Evolutionary conservation across 2,329 filamentous ascomycete species (phyloP), one percentile per base, ranked within the genome.

Genomic region (Neonectria faginata): DNA sequence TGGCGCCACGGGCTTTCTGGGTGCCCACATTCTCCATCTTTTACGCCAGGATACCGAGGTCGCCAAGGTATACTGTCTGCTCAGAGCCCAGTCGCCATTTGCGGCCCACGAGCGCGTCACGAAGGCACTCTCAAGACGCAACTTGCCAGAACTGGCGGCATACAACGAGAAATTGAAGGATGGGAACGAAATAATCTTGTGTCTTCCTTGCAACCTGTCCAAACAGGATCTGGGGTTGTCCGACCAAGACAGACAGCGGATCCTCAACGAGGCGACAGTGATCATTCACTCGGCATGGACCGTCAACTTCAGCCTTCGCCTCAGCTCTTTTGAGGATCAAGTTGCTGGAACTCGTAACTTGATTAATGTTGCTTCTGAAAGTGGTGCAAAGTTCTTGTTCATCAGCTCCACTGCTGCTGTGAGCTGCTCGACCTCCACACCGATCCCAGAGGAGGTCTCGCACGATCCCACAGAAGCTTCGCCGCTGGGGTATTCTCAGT

Each of bases 1-100:
- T 0, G 90, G 90, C 2, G 84, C 85, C 0, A 92, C 90, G 0
- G 90, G 90, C 1, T 89, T 88, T 2, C 80, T 92, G 0, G 90
- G 90, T 1, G 82, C 86, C 0, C 88, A 90, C 67, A 78, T 90
- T 1, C 67, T 76, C 4, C 47, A 74, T 3, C 33, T 67, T 25
- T 67, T 75, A 7, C 65, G 45, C 0, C 47, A 61, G 1, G 57
- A 71, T n/a, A 0, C 29, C 0, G 3, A 36, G 0, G 9, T 72
- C 1, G 25, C 51, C 0, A 73, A 27, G 25, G 18, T 74, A 0
- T 69, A 68, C 31, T 75, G 74, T 10, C 54, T 92, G 18, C 83
- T 92, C 0, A 73, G 78, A 14, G 73, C 74, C 0, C 20, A 61
- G 0, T 60, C 62, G 1, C 64, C 67, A 0, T 31, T 22, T 0